Evolutionary conservation across 768 basidiomycete species (phyloP).

Genomic region (Roridomyces roridus): DNA sequence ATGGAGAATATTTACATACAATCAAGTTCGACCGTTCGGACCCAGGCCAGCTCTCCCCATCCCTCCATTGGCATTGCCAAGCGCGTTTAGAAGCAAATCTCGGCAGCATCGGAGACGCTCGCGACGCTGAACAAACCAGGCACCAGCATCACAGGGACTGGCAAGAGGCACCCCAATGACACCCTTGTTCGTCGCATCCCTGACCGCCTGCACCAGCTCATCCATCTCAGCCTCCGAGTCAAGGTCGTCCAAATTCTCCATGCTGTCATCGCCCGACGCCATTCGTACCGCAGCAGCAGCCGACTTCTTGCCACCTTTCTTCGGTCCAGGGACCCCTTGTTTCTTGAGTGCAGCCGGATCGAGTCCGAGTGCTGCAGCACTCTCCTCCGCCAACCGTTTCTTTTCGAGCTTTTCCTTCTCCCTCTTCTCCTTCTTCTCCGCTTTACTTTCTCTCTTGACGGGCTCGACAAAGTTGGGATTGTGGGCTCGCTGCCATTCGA

Average conservation of each 20-base stretch:
- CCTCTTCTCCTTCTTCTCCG: constrained; percentile 85
- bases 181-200: constrained; percentile 60
- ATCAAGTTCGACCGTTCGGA: constrained; percentile 30
- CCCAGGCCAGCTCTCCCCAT: constrained; percentile 29
- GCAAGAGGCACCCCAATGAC: constrained; percentile 71
- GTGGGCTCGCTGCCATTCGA: constrained; percentile 90
- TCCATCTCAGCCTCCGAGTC: constrained; percentile 90
- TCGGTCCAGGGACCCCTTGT: constrained; percentile 46
- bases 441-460: constrained; percentile 85
- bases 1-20: not conserved
- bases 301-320: constrained; percentile 72
- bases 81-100: constrained; percentile 61
- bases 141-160: constrained; percentile 72
- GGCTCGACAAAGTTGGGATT: constrained; percentile 91
- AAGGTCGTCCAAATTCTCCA: constrained; percentile 77
- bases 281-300: constrained; percentile 57
- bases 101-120: constrained; percentile 68
- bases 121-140: constrained; percentile 82
- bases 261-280: constrained; percentile 61
- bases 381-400: constrained; percentile 74
- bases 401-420: constrained; percentile 85
- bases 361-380: constrained; percentile 62
- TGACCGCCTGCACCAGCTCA: constrained; percentile 67
- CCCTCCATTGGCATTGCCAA: constrained; percentile 46
- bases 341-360: constrained; percentile 55